Evolutionary conservation across 192 early-diverging fungal genomes (phyloP).

Genomic region (Coemansia sp.): DNA sequence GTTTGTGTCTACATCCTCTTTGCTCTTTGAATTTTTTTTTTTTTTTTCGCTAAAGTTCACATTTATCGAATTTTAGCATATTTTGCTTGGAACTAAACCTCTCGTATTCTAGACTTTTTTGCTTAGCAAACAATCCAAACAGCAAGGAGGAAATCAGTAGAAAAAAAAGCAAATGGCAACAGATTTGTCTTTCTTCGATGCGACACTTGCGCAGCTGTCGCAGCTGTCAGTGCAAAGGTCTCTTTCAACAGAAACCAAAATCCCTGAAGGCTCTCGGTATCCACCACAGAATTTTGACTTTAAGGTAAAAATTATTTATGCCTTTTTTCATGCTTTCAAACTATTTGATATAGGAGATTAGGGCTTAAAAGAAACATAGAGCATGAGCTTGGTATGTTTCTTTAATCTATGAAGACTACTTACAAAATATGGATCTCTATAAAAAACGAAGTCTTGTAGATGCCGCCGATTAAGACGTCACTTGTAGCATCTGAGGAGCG

Average conservation of each 20-base stretch:
- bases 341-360: background rate
- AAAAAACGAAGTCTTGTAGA: constrained; percentile 11
- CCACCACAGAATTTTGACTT: constrained; percentile 33
- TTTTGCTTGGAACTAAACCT: background rate
- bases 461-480: constrained; percentile 24
- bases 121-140: background rate
- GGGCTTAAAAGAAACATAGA: too few relatives aligned
- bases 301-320: constrained; percentile 17
- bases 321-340: background rate
- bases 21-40: too few relatives aligned
- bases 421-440: background rate
- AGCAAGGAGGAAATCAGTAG: background rate
- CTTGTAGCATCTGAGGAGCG: constrained; percentile 23
- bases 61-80: constrained; percentile 4
- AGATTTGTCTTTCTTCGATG: constrained; percentile 27
- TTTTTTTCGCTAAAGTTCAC: too few relatives aligned
- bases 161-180: constrained; percentile 7
- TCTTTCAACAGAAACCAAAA: constrained; percentile 20
- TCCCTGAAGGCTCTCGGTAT: constrained; percentile 23
- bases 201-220: constrained; percentile 37
- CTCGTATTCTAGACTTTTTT: background rate
- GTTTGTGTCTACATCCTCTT: too few relatives aligned
- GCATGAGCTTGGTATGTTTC: too few relatives aligned
- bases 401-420: background rate
- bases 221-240: constrained; percentile 25